These are phyloP conservation scores for Macrophomina phaseolina DNA, from an alignment of 2,329 filamentous ascomycete genomes.

Conservation along the genomic window DNA sequence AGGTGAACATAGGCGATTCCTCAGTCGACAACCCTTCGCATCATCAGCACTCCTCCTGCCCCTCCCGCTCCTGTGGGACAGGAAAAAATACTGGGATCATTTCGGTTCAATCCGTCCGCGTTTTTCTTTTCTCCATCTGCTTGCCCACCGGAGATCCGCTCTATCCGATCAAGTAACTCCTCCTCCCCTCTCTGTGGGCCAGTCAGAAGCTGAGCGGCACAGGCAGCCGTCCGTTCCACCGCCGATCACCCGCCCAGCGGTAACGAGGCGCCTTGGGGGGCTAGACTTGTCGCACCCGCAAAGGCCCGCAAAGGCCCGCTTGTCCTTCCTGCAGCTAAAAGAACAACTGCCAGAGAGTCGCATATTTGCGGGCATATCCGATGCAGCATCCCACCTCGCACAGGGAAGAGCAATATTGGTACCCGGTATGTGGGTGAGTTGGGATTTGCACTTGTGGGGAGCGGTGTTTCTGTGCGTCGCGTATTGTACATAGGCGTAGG, in stretches of 20 bases:
- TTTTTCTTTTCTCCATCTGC: neutral
- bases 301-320: no score
- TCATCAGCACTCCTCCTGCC: neutral
- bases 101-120: neutral
- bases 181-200: neutral
- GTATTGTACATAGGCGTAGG: no score
- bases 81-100: neutral
- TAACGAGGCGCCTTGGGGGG: neutral
- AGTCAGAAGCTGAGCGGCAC: neutral
- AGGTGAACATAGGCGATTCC: neutral
- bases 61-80: neutral
- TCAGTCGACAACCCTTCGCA: no score
- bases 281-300: neutral
- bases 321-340: no score
- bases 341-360: no score
- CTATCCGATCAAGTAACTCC: no score
- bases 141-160: neutral
- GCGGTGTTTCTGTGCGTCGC: no score
- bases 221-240: neutral
- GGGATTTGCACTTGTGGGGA: no score
- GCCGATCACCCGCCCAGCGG: neutral
- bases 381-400: no score
- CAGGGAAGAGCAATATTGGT: no score
- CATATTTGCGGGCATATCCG: no score
- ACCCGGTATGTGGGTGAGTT: no score